Evolutionary conservation across 169 alveolate genomes (phyloP), one percentile per base, ranked within the genome.

Genomic region (Eimeria maxima): DNA sequence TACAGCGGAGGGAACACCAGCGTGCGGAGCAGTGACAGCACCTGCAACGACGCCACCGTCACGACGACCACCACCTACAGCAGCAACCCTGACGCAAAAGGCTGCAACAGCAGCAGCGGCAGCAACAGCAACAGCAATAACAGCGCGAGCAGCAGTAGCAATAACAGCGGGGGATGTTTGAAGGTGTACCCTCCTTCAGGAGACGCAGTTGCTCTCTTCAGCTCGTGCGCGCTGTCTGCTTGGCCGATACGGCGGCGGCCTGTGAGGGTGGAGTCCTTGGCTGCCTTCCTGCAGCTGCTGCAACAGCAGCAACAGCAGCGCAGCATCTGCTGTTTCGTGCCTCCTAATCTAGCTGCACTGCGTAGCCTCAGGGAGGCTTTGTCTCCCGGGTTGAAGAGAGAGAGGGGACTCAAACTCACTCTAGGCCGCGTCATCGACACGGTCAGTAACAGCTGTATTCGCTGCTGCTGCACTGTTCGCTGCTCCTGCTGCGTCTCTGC

Each of bases 221-320:
- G 90, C 65, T 22, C 16, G 47, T 44, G 90, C 73, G 50, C 16
- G 20, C 90, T 81, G 71, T 14, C 90, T 5, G 90, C 29, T 11
- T 81, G 90, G 90, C 90, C 90, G 13, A 13, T 81, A 13, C 29
- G 50, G 71, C 90, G 90, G 90, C 69, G 90, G 65, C 90, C 65
- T 16, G 69, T 81, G 29, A 18, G 55, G 71, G 90, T 81, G 73
- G 90, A 81, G 71, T 81, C 90, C 13, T 45, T 81, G 44, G 90
- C 90, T 20, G 71, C 60, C 16, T 53, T 53, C 60, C 60, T 53
- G 60, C 60, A 53, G 60, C 60, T 53, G 38, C 47, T 81, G 73
- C 71, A 33, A 71, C 73, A 81, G 90, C 90, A 81, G 73, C 73
- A 81, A 73, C 90, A 81, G 90, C 87, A 76, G 87, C 87, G 55